phyloP scores from a whole-genome alignment of 768 basidiomycete genomes.

The Porphyrellus cyaneotinctus region DNA sequence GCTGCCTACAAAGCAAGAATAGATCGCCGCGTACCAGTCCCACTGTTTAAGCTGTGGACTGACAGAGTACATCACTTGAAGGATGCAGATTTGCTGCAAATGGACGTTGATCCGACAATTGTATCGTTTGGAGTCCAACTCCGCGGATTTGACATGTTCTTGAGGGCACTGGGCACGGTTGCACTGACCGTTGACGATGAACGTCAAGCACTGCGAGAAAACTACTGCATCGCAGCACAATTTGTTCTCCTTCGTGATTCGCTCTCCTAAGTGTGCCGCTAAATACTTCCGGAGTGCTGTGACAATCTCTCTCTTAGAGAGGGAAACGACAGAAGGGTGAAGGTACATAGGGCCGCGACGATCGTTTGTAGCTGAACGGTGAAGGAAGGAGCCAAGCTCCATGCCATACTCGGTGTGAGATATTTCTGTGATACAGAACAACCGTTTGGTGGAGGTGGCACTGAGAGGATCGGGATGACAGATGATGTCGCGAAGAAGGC shows the following conservation, averaged over 20 bases:
- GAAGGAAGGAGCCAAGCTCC: slow-evolving; percentile 8
- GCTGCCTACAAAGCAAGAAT: not conserved
- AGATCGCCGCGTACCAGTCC: not conserved
- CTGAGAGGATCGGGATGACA: slow-evolving; percentile 5
- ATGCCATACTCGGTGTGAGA: slow-evolving; percentile 9
- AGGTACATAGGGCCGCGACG: not conserved
- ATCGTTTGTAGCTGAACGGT: not conserved
- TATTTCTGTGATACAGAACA: slow-evolving; percentile 21
- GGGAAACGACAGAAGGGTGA: not conserved
- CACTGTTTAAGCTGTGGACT: not conserved
- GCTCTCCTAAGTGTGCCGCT: slow-evolving; percentile 22
- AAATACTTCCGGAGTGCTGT: slow-evolving; percentile 25
- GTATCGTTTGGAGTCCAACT: slow-evolving; percentile 33
- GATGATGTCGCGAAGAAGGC: slow-evolving; percentile 2
- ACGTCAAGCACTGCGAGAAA: slow-evolving; percentile 38
- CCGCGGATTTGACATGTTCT: slow-evolving; percentile 33
- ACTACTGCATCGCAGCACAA: slow-evolving; percentile 26
- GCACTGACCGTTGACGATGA: slow-evolving; percentile 33
- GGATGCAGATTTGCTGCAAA: slow-evolving; percentile 48
- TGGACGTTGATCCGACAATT: slow-evolving; percentile 42
- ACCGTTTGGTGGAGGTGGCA: slow-evolving; percentile 18
- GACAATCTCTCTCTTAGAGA: slow-evolving; percentile 22
- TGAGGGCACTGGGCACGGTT: slow-evolving; percentile 30
- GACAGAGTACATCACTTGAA: slow-evolving; percentile 31
- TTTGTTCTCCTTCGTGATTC: slow-evolving; percentile 33